Evolutionary conservation across 1,139 yeast genomes (phyloP), one percentile per base, ranked within the genome.

Genomic region (Nakaseomyces glabratus): DNA sequence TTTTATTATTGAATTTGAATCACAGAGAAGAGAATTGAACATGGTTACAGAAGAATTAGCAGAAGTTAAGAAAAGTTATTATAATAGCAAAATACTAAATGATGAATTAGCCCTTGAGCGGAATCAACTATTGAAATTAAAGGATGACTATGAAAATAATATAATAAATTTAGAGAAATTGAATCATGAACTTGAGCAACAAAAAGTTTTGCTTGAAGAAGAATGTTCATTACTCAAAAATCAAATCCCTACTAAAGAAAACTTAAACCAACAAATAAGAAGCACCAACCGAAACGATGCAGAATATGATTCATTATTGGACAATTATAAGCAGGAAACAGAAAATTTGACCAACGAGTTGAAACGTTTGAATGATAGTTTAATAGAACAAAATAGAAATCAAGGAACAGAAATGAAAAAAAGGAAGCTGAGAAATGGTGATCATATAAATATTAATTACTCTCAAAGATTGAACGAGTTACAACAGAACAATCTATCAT

Each of bases 171-270:
- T 41, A 51, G 61, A 36, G 58, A 76, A 50, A 39, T 37, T 62
- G 6, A 61, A 61, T 34, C 45, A 47, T 37, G 67, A 62, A 42
- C 52, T 75, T 15, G 76, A 76, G 38, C 67, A 72, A 37, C 79
- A 74, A 41, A 68, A 67, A 37, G 52, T 62, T 2, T 59, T 80
- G 31, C 69, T 76, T n/a, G 47, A 59, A n/a, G 73, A 73, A 43
- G 93, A 82, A 49, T 69, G 77, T 19, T 71, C 66, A 36, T 67
- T 76, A 39, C 58, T 82, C n/a, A 37, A 62, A 85, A 42, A n/a
- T n/a, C n/a, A n/a, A n/a, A n/a, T n/a, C n/a, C n/a, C n/a, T n/a
- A n/a, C n/a, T n/a, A n/a, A n/a, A n/a, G n/a, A n/a, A n/a, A n/a
- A n/a, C n/a, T n/a, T n/a, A n/a, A n/a, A n/a, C n/a, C n/a, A n/a